Percentiles rank a stretch among this genome's conserved stretches.
Evolutionary conservation across 2,329 filamentous ascomycete genomes (phyloP).

Genomic region (Fusarium paranaense): DNA sequence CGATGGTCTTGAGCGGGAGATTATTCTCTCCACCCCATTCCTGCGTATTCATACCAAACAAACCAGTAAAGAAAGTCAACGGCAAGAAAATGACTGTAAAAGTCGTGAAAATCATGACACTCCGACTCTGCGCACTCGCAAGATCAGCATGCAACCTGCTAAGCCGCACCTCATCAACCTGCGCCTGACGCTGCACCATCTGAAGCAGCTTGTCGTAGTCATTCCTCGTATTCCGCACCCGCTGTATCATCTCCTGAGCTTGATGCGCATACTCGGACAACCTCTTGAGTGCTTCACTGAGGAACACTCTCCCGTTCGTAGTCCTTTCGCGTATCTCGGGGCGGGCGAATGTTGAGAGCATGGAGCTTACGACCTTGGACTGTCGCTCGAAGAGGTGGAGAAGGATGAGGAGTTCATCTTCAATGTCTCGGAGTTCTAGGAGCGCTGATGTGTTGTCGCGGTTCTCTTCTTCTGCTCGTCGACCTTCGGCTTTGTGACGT

Average conservation of each 20-base stretch:
- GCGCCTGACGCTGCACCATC: slow-evolving; percentile 74
- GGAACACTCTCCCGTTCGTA: slow-evolving; percentile 61
- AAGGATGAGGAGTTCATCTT: slow-evolving; percentile 71
- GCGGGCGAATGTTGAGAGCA: slow-evolving; percentile 58
- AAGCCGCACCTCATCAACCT: slow-evolving; percentile 74
- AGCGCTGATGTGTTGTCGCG: slow-evolving; percentile 72
- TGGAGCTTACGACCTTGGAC: slow-evolving; percentile 59
- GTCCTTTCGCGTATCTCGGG: slow-evolving; percentile 56
- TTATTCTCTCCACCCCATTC: slow-evolving; percentile 68
- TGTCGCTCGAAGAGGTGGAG: slow-evolving; percentile 69
- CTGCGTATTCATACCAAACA: slow-evolving; percentile 74
- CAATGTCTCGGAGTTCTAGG: slow-evolving; percentile 72
- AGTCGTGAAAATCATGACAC: slow-evolving; percentile 74
- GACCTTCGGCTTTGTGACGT: slow-evolving; percentile 54
- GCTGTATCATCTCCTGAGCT: slow-evolving; percentile 66
- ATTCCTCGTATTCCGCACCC: slow-evolving; percentile 68
- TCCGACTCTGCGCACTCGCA: slow-evolving; percentile 70
- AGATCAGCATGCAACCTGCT: slow-evolving; percentile 72
- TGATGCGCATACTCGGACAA: slow-evolving; percentile 67
- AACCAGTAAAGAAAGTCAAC: slow-evolving; percentile 72
- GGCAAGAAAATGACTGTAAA: slow-evolving; percentile 74
- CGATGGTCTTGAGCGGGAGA: slow-evolving; percentile 58
- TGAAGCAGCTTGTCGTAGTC: slow-evolving; percentile 75
- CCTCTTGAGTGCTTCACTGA: slow-evolving; percentile 63
- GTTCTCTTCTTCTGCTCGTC: slow-evolving; percentile 66